Percentiles rank a stretch among this genome's conserved stretches.
phyloP scores from a whole-genome alignment of 306 rosid species.

The Acacia confusa region DNA sequence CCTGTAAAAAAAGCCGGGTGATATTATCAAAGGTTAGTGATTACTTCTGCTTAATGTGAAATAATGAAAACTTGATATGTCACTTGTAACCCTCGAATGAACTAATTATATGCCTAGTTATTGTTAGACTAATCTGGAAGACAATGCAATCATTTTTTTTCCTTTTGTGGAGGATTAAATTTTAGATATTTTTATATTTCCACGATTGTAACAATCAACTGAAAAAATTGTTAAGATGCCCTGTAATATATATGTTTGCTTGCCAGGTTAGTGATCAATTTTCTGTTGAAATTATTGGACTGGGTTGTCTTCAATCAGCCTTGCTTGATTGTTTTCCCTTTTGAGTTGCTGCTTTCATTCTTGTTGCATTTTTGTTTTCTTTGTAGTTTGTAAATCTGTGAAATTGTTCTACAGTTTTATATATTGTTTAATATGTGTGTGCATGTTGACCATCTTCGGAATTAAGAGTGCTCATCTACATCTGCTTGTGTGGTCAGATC shows the following conservation, averaged over 20 bases:
- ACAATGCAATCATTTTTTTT: neutral
- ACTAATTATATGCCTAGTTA: constrained; percentile 7
- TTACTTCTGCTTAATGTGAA: constrained; percentile 17
- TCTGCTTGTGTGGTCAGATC: neutral
- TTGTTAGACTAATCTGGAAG: constrained; percentile 15
- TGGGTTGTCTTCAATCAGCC: neutral
- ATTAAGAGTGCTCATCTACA: neutral
- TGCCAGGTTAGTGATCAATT: neutral
- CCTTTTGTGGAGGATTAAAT: neutral
- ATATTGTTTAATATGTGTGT: neutral
- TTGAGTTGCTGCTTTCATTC: neutral
- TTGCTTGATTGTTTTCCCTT: neutral
- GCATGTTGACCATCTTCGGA: constrained; percentile 4
- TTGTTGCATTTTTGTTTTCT: neutral
- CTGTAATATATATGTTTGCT: neutral
- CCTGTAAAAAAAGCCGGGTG: constrained; percentile 35
- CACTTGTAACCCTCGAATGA: neutral
- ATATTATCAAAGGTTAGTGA: constrained; percentile 56
- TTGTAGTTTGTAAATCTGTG: neutral
- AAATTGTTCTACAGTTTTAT: neutral
- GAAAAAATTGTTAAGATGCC: neutral
- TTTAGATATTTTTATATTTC: neutral
- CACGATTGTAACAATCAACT: neutral
- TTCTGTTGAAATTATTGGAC: neutral
- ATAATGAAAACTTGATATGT: neutral